Evolutionary conservation across 805 yeast species (phyloP).

Genomic region (Kodamaea restingae): DNA sequence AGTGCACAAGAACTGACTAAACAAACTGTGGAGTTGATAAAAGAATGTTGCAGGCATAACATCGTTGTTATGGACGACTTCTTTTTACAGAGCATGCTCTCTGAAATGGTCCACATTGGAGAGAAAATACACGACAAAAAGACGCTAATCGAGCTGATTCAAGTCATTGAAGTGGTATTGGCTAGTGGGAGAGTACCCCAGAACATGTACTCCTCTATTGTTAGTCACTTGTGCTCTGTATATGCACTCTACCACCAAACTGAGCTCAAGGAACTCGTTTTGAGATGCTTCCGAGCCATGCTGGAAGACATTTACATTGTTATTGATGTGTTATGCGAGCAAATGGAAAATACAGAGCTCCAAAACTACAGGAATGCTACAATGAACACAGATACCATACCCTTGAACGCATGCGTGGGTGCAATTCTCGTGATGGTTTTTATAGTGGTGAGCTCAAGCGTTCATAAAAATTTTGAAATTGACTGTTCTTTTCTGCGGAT

Average conservation of each 20-base stretch:
- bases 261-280: slow-evolving; percentile 2
- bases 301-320: slow-evolving; percentile 19
- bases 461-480: slow-evolving; percentile 20
- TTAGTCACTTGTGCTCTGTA: slow-evolving; percentile 46
- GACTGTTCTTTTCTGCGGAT: slow-evolving; percentile 26
- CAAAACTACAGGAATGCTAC: slow-evolving; percentile 10
- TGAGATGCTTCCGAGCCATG: neutral
- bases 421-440: slow-evolving; percentile 35
- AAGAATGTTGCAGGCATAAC: slow-evolving; percentile 46
- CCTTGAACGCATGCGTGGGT: slow-evolving; percentile 34
- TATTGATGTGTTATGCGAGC: slow-evolving; percentile 15
- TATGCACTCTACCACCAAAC: slow-evolving; percentile 27
- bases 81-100: slow-evolving; percentile 28
- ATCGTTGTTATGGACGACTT: slow-evolving; percentile 41
- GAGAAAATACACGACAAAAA: slow-evolving; percentile 5
- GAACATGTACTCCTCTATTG: slow-evolving; percentile 28
- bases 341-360: slow-evolving; percentile 21
- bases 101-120: slow-evolving; percentile 30
- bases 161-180: slow-evolving; percentile 28
- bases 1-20: slow-evolving; percentile 15
- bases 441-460: slow-evolving; percentile 22
- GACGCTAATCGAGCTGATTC: slow-evolving; percentile 27
- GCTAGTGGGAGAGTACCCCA: slow-evolving; percentile 46
- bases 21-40: slow-evolving; percentile 30
- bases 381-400: slow-evolving; percentile 1